phyloP scores from a whole-genome alignment of 2,329 filamentous ascomycete genomes.

The Sporothrix pseudoabietina region DNA sequence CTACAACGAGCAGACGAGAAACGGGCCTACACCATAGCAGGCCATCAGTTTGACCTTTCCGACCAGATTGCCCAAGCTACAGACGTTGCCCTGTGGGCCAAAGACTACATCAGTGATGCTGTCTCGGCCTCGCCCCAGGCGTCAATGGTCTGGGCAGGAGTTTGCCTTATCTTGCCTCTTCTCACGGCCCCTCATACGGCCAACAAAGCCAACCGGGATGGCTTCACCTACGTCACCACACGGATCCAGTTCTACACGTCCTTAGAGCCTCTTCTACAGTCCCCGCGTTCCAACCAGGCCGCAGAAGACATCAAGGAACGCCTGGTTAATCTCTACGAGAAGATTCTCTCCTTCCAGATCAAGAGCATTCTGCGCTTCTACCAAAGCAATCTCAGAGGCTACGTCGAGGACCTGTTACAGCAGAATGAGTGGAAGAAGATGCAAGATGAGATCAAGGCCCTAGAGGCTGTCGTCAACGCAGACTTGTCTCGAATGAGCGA shows the following conservation, averaged over 20 bases:
- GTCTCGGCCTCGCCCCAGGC: slow-evolving; percentile 41
- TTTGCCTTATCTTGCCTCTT: slow-evolving; percentile 44
- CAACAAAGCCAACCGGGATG: slow-evolving; percentile 40
- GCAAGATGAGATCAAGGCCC: slow-evolving; percentile 24
- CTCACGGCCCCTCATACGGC: slow-evolving; percentile 40
- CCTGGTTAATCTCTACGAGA: slow-evolving; percentile 41
- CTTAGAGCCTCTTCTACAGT: slow-evolving; percentile 38
- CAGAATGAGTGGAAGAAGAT: slow-evolving; percentile 36
- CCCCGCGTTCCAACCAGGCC: slow-evolving; percentile 27
- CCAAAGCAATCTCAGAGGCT: slow-evolving; percentile 29
- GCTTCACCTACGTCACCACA: slow-evolving; percentile 42
- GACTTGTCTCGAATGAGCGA: slow-evolving; percentile 26
- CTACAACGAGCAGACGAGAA: neutral
- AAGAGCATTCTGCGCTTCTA: slow-evolving; percentile 42
- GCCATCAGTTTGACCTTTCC: neutral
- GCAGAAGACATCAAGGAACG: slow-evolving; percentile 31
- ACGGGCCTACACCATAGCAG: neutral
- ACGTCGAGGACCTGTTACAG: slow-evolving; percentile 32
- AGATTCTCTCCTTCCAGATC: slow-evolving; percentile 44
- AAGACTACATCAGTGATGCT: slow-evolving; percentile 38
- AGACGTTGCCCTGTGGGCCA: slow-evolving; percentile 34
- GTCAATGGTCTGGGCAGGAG: slow-evolving; percentile 43
- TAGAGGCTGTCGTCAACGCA: slow-evolving; percentile 19
- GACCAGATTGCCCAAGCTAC: slow-evolving; percentile 35
- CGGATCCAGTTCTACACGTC: slow-evolving; percentile 42